phyloP scores from a whole-genome alignment of 2,329 filamentous ascomycete genomes.

The Coniosporium tulheliwenetii region DNA sequence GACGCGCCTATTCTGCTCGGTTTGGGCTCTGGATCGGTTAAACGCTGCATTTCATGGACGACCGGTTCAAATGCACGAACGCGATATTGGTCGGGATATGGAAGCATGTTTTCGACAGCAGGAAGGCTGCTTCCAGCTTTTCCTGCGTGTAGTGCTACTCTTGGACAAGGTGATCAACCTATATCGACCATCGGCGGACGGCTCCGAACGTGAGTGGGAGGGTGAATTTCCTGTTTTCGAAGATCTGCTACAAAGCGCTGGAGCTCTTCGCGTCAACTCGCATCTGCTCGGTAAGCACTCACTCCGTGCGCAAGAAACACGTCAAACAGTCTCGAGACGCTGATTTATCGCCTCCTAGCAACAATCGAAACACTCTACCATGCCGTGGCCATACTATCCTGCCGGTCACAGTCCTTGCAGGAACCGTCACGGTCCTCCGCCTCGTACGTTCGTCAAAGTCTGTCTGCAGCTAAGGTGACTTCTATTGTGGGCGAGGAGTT shows the following conservation, averaged over 20 bases:
- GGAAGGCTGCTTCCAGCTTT: constrained; percentile 39
- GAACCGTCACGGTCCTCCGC: constrained; percentile 19
- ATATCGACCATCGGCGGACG: constrained; percentile 33
- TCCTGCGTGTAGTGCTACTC: constrained; percentile 38
- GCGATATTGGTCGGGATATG: constrained; percentile 40
- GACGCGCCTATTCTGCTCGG: constrained; percentile 36
- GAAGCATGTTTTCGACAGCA: constrained; percentile 35
- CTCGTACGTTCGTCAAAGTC: constrained; percentile 40
- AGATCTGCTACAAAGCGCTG: constrained; percentile 10
- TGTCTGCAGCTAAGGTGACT: constrained; percentile 42
- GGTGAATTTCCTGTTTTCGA: constrained; percentile 14
- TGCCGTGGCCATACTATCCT: constrained; percentile 47
- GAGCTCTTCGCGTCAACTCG: constrained; percentile 6
- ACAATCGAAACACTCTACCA: constrained; percentile 50
- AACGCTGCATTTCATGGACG: constrained; percentile 45
- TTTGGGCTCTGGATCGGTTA: constrained; percentile 46
- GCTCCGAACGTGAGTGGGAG: constrained; percentile 16
- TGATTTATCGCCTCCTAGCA: constrained; percentile 19
- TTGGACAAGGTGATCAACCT: constrained; percentile 44
- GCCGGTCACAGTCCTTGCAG: constrained; percentile 21
- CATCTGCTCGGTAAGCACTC: constrained; percentile 33
- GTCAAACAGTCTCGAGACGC: too few species aligned
- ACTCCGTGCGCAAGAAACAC: neutral
- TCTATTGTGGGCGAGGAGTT: constrained; percentile 37
- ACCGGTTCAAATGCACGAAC: constrained; percentile 43